Conservation (phyloP, 225 moss, liverwort and hornwort genomes). For the Bryoerythrophyllum caledonicum region DNA sequence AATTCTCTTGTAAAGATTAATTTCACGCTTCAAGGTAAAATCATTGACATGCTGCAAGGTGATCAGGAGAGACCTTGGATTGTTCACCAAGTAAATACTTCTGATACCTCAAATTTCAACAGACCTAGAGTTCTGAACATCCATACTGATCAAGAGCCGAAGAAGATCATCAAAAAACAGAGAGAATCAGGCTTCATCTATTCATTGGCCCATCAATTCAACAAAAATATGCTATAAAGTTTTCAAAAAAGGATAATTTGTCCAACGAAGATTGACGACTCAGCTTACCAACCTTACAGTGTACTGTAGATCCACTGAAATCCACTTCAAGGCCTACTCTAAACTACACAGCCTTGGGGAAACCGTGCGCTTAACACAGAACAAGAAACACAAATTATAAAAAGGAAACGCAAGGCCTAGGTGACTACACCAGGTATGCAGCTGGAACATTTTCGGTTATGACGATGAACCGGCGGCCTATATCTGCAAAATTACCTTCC, state of each 20-base stretch:
- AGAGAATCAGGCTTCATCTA: too few species aligned
- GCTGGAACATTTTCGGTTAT: conserved; percentile 28
- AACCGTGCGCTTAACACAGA: conserved; percentile 12
- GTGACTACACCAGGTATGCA: conserved; percentile 26
- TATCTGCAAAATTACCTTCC: conserved; percentile 44
- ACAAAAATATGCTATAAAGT: not conserved
- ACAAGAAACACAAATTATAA: conserved; percentile 4
- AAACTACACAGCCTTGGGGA: conserved; percentile 10
- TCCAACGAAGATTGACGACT: conserved; percentile 20
- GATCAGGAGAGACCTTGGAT: too few species aligned
- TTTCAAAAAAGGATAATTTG: not conserved
- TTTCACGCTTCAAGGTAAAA: too few species aligned
- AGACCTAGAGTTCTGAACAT: too few species aligned
- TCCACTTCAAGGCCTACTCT: conserved; percentile 16
- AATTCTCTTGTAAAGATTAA: too few species aligned
- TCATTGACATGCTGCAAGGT: too few species aligned
- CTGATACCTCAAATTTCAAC: too few species aligned
- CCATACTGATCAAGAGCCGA: too few species aligned
- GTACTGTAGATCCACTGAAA: conserved; percentile 21
- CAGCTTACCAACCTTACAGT: conserved; percentile 25
- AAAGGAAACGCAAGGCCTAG: conserved; percentile 18
- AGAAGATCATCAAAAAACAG: too few species aligned
- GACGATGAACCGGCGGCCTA: conserved; percentile 26
- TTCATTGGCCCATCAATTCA: conserved; percentile 1
- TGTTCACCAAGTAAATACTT: too few species aligned